These are phyloP conservation scores for Zancudomyces culisetae DNA, from an alignment of 371 early-diverging fungal genomes.

Conservation along the genomic window DNA sequence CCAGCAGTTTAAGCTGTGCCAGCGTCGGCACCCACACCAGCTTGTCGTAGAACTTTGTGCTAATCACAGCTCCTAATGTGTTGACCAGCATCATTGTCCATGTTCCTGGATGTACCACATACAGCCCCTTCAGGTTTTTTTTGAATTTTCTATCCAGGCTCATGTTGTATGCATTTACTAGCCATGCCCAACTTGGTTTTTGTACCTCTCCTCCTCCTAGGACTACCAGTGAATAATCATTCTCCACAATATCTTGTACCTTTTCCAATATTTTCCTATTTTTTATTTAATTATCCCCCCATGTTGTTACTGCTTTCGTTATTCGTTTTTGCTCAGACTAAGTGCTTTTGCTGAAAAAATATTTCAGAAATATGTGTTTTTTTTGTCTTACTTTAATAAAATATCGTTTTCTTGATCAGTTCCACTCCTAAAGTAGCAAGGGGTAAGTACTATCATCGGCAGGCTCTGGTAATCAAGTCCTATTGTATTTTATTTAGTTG, in stretches of 20 bases:
- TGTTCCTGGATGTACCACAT: slow-evolving; percentile 70
- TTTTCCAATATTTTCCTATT: not conserved
- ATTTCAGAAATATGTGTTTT: not conserved
- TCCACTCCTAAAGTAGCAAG: slow-evolving; percentile 34
- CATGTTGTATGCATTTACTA: slow-evolving; percentile 66
- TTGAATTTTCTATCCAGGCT: slow-evolving; percentile 62
- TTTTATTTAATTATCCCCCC: not conserved
- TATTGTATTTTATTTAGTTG: not conserved
- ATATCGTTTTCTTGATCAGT: not conserved
- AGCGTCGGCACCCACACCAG: slow-evolving; percentile 58
- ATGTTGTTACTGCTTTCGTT: not conserved
- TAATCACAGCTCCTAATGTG: slow-evolving; percentile 40
- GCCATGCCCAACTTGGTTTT: slow-evolving; percentile 69
- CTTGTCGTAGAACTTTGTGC: slow-evolving; percentile 88
- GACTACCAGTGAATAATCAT: slow-evolving; percentile 65
- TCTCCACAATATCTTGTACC: slow-evolving; percentile 42
- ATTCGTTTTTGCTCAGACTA: too few species aligned
- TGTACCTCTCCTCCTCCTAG: slow-evolving; percentile 60
- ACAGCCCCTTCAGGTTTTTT: slow-evolving; percentile 79
- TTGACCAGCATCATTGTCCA: slow-evolving; percentile 50
- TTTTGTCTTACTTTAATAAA: not conserved
- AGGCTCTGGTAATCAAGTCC: slow-evolving; percentile 49
- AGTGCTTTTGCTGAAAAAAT: not conserved
- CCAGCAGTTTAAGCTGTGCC: slow-evolving; percentile 35
- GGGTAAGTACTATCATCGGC: slow-evolving; percentile 59